Base-by-base conservation (phyloP, 176 grass and related monocot genomes). In the Cenchrus purpureus region DNA sequence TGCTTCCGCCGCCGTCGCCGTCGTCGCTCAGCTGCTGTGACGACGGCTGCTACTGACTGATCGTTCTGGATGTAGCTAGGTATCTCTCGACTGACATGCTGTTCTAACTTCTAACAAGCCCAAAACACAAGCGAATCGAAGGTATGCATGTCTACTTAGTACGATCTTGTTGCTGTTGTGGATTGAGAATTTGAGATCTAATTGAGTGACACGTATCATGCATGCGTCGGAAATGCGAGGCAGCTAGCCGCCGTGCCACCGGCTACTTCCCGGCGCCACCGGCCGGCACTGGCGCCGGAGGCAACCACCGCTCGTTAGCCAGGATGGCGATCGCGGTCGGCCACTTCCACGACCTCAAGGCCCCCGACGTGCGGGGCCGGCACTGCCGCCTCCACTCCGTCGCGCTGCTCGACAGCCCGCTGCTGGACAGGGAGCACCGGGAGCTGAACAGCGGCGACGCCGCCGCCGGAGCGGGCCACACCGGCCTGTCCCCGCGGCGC, bases 321-420 rank as follows among this genome's bases (percentile, higher is more conserved):
- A 19, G 73, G 46, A 94, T 94, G 92, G 92, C 92, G 20, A 88
- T 91, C 78, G 89, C 84, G 8, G 81, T 91, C 67, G 84, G 85
- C 37, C 92, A 79, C 34, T 79, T 82, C 86, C 90, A 86, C 53
- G 82, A 86, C 29, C 66, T 95, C 49, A 89, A 88, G 79, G 88
- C 90, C 25, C 90, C 81, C 46, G 32, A 69, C 25, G 74, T n/a
- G 22, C 80, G 79, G 25, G 81, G 56, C 60, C 84, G 90, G 53
- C 88, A 92, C 65, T 93, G 80, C 88, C 89, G 92, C 52, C 92
- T 92, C 76, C 87, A 79, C 79, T 97, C 92, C 78, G 86, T 93
- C 37, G 63, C 87, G 74, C 89, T 88, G 65, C 83, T 87, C 67
- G 67, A 85, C 63, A 51, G 74, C 5, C 60, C 76, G 57, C 73